phyloP scores from a whole-genome alignment of 2,329 filamentous ascomycete species.

The Neopestalotiopsis rosae region DNA sequence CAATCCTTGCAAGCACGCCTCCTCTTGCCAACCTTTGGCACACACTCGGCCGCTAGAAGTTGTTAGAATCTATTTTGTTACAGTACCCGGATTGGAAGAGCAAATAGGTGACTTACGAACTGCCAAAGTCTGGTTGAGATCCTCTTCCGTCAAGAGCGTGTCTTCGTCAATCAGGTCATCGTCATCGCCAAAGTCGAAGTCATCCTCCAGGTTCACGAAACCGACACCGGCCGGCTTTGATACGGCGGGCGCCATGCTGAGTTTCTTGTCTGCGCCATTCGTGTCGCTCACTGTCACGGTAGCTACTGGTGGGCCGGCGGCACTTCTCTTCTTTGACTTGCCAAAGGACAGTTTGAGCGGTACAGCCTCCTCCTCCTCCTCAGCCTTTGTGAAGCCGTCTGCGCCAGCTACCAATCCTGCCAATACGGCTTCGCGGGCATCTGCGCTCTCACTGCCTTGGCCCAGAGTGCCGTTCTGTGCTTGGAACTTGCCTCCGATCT shows the following conservation, averaged over 20 bases:
- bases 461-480: constrained; percentile 71
- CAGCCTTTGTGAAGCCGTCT: constrained; percentile 76
- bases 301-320: constrained; percentile 37
- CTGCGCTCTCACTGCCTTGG: constrained; percentile 44
- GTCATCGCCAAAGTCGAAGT: constrained; percentile 67
- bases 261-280: constrained; percentile 43
- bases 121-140: constrained; percentile 77
- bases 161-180: constrained; percentile 94
- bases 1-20: constrained; percentile 97
- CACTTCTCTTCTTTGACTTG: constrained; percentile 61
- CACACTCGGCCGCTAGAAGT: constrained; percentile 75
- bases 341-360: constrained; percentile 66
- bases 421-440: constrained; percentile 80
- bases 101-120: constrained; percentile 69
- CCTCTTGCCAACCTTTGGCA: constrained; percentile 85
- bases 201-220: constrained; percentile 71
- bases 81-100: not conserved
- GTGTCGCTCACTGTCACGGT: constrained; percentile 39
- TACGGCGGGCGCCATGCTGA: constrained; percentile 41
- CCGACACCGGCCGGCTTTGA: constrained; percentile 64
- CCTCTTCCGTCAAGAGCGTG: constrained; percentile 82
- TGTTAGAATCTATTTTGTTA: constrained; percentile 30
- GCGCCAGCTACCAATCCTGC: constrained; percentile 73
- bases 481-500: constrained; percentile 69
- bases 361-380: constrained; percentile 62